Evolutionary conservation across 2,329 filamentous ascomycete genomes (phyloP).

Genomic region (Ophiostoma pallidulum): DNA sequence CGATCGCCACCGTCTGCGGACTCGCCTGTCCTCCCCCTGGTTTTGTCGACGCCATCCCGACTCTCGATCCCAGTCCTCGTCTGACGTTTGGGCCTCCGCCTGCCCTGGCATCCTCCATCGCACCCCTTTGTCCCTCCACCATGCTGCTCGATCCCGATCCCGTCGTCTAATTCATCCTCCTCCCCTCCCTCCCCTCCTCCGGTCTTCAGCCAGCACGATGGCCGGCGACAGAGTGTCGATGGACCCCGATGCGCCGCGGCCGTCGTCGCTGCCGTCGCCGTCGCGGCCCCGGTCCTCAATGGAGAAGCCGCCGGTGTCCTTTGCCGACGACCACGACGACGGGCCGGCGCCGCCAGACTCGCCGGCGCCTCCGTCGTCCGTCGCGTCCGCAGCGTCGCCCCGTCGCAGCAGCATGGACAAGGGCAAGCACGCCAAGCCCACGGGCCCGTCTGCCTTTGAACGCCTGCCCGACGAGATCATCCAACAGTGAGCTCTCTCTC

Average conservation of each 20-base stretch:
- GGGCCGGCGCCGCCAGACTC: not conserved
- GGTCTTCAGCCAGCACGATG: constrained; percentile 13
- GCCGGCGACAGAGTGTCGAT: constrained; percentile 10
- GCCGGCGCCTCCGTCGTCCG: not conserved
- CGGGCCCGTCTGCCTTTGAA: constrained; percentile 33
- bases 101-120: not conserved
- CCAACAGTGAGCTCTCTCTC: constrained; percentile 44
- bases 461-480: constrained; percentile 60
- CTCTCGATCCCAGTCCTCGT: too few species aligned
- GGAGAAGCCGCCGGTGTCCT: constrained; percentile 25
- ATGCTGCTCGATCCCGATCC: not conserved
- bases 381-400: not conserved
- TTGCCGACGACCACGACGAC: constrained; percentile 14
- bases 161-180: not conserved
- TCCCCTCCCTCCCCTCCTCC: not conserved
- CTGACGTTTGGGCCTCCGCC: too few species aligned
- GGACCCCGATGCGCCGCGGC: constrained; percentile 14
- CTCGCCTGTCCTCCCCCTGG: too few species aligned
- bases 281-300: constrained; percentile 22
- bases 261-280: too few species aligned
- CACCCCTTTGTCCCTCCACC: not conserved
- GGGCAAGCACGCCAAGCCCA: not conserved
- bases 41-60: too few species aligned
- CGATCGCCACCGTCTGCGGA: too few species aligned
- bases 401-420: not conserved